A percentile compares a stretch with the other conserved stretches of the same genome.
Conservation (phyloP, 306 rosid species). For the Inga laurina region DNA sequence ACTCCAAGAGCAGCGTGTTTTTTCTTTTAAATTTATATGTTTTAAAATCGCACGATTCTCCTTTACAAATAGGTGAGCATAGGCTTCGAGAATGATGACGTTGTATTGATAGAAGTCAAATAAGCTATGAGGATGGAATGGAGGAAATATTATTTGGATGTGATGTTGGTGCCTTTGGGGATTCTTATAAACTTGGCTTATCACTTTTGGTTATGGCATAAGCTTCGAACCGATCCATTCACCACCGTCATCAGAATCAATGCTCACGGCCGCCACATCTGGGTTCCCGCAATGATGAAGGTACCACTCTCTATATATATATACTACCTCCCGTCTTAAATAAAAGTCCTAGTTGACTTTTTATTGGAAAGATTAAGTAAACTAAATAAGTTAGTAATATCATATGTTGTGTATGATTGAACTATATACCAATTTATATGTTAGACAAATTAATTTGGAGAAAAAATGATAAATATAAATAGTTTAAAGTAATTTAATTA, state of each 20-base stretch:
- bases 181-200: background rate
- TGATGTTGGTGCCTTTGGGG: background rate
- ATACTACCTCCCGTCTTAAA: too few species aligned
- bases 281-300: background rate
- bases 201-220: background rate
- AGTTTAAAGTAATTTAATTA: too few species aligned
- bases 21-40: background rate
- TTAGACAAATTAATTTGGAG: too few species aligned
- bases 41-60: background rate
- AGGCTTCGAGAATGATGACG: background rate
- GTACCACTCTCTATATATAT: background rate
- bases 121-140: background rate
- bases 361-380: too few species aligned
- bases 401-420: too few species aligned
- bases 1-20: background rate
- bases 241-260: background rate
- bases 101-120: background rate
- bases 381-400: too few species aligned
- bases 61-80: background rate
- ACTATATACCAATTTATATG: too few species aligned
- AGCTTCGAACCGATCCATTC: background rate
- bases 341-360: too few species aligned
- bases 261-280: background rate
- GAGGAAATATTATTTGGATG: background rate
- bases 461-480: too few species aligned